Base-by-base conservation (phyloP, 805 yeast species). In the Yamadazyma scolyti region DNA sequence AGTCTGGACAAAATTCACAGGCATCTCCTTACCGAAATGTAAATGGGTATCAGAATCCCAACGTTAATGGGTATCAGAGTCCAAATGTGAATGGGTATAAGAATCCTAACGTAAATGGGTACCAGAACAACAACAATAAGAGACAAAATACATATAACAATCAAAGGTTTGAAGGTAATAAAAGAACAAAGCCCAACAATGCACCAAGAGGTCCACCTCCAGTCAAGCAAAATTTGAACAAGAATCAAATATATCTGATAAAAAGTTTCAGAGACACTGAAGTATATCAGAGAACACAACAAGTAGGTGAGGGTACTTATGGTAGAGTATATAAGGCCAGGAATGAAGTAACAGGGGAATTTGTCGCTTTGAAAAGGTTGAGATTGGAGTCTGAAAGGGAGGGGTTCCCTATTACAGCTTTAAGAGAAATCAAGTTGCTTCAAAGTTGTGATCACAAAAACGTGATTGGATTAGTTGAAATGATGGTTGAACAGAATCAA, bases 271-370 rank as follows among this genome's bases (percentile, higher is more conserved):
- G 60, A 18, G 36, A 54, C 5, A 44, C 55, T 2, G 68, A 69
- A 9, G 52, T 73, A 2, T 87, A 82, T 54, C 80, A 81, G 42
- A 66, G 89, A 33, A 75, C 85, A 1, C 71, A 75, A 23, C 97
- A 93, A 52, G 97, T 93, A 4, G 98, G 98, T n/a, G 97, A 93
- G 58, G 98, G 98, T 7, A 93, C 97, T 0, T 93, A 93, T 55
- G 98, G 98, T 12, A 88, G 86, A 53, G 99, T 93, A 13, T 88
- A 83, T 62, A 87, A 88, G 51, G 96, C 96, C 0, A 68, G 65
- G 28, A 88, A 93, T 52, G 59, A 61, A 10, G 62, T 75, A 4
- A 85, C 96, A 0, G 70, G 75, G 2, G 77, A 74, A 36, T 61
- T 72, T 42, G 93, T 88, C n/a, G 98, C 98, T 1, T 64, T 93